Evolutionary conservation across 2,329 filamentous ascomycete genomes (phyloP).

Genomic region (Aspergillus piperis): DNA sequence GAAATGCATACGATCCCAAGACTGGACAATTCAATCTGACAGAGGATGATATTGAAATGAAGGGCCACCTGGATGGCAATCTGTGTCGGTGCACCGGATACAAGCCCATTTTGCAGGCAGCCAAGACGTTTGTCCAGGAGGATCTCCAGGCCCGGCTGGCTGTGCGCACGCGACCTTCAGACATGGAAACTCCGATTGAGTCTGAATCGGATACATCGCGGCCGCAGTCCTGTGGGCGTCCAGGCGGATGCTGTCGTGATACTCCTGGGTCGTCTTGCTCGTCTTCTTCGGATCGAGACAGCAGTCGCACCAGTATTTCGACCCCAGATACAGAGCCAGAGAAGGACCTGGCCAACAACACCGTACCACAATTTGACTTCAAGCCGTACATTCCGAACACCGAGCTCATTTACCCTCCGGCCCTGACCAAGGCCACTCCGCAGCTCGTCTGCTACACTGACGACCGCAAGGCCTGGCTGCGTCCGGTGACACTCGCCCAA

Average conservation of each 20-base stretch:
- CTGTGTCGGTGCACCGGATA: slow-evolving; percentile 87
- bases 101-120: slow-evolving; percentile 80
- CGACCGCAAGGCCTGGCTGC: slow-evolving; percentile 80
- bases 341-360: background rate
- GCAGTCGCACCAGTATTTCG: background rate
- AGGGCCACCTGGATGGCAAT: slow-evolving; percentile 78
- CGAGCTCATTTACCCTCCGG: slow-evolving; percentile 83
- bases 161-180: background rate
- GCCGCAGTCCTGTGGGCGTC: slow-evolving; percentile 25
- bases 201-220: background rate
- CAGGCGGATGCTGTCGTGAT: slow-evolving; percentile 31
- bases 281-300: background rate
- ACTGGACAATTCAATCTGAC: slow-evolving; percentile 72
- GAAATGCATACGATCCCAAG: slow-evolving; percentile 69
- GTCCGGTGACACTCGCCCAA: slow-evolving; percentile 75
- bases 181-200: background rate
- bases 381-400: slow-evolving; percentile 86
- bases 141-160: slow-evolving; percentile 44
- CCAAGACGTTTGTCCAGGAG: slow-evolving; percentile 70
- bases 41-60: slow-evolving; percentile 70
- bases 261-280: slow-evolving; percentile 11
- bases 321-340: background rate
- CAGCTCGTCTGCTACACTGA: slow-evolving; percentile 79
- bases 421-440: slow-evolving; percentile 74
- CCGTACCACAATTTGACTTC: slow-evolving; percentile 78